Evolutionary conservation across 139 green algal genomes (phyloP), one percentile per base, ranked within the genome.

Genomic region (Pedinophyceae sp.): DNA sequence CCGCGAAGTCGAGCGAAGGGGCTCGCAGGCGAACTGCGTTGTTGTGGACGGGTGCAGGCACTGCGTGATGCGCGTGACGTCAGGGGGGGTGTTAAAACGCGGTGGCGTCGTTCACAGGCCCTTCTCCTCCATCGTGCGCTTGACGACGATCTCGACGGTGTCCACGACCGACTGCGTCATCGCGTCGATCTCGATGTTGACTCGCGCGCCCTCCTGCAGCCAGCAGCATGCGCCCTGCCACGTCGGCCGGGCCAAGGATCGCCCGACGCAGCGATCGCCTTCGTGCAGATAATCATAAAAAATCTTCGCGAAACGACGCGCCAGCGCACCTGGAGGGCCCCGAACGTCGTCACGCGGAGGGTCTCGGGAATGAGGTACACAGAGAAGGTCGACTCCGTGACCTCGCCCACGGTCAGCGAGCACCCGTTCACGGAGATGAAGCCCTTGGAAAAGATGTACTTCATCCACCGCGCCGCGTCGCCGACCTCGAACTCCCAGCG

Each of bases 341-440:
- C 48, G 28, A 71, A 50, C 40, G 34, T 46, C 58, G 52, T 66
- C 16, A 27, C 46, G 2, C 79, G 41, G 25, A 95, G 51, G 1
- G 88, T 97, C 58, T 97, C 88, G 18, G 88, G 88, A 47, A 97
- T 97, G 7, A 97, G 73, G 71, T 95, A 94, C 1, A 95, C 79
- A 20, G 38, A 77, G 69, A 96, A 96, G 50, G 55, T 64, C 34
- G 62, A 54, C 3, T 52, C 45, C 1, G 52, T 28, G 3, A 80
- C 74, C 60, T 86, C 75, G 1, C 78, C 75, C 2, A 90, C 76
- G 3, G 88, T 97, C 16, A 97, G 63, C 61, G 74, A 88, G 74
- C 75, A 86, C 6, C 88, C 88, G 58, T 97, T 82, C n/a, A 97
- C 75, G 3, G 80, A 73, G 27, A 97, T 74, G 70, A 86, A 97